Percentiles rank a stretch among this genome's conserved stretches.
Conservation (phyloP, 306 rosid species). For the Dalbergia cultrata region DNA sequence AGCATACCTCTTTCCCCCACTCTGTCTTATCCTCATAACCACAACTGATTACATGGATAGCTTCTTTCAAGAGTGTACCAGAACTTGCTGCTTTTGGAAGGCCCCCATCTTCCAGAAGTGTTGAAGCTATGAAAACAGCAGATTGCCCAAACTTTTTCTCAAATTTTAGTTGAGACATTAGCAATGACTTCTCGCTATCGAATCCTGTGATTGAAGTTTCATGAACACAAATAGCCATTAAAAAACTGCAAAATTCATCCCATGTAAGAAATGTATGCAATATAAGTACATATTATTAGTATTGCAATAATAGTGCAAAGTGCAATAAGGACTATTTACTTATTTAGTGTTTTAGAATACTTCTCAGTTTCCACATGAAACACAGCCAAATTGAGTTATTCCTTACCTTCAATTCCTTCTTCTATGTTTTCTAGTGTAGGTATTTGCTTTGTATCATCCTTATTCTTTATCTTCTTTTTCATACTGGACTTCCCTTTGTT, state of each 20-base stretch:
- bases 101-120: constrained; percentile 85
- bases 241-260: not conserved
- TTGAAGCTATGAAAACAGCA: constrained; percentile 73
- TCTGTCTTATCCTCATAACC: constrained; percentile 91
- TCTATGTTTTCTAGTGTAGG: constrained; percentile 76
- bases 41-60: constrained; percentile 89
- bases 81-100: constrained; percentile 69
- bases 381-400: constrained; percentile 5
- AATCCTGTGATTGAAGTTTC: constrained; percentile 63
- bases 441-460: constrained; percentile 65
- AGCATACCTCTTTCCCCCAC: constrained; percentile 91
- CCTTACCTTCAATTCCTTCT: constrained; percentile 83
- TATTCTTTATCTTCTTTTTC: constrained; percentile 62
- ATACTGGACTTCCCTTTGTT: constrained; percentile 59
- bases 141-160: constrained; percentile 91
- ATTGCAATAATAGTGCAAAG: too few relatives aligned
- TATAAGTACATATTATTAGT: not conserved
- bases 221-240: constrained; percentile 16
- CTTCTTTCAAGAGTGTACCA: constrained; percentile 87
- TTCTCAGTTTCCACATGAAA: constrained; percentile 9
- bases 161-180: constrained; percentile 76
- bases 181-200: constrained; percentile 69
- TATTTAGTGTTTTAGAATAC: not conserved
- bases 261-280: not conserved
- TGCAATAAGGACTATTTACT: too few relatives aligned